Percentiles rank a stretch among this genome's conserved stretches.
Evolutionary conservation across 768 basidiomycete species (phyloP).

Genomic region (Sutorius australiensis): DNA sequence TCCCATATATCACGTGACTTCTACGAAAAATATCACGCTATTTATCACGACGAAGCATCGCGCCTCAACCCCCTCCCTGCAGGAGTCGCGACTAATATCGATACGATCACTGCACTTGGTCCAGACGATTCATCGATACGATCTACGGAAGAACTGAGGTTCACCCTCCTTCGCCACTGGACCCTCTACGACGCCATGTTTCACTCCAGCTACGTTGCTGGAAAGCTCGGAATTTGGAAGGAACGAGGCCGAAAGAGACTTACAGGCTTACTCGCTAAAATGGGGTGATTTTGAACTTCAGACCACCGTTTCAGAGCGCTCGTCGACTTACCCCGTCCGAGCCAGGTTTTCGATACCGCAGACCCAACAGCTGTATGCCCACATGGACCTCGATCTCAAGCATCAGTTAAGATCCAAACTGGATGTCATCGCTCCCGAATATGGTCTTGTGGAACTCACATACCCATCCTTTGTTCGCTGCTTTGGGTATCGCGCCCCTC

Average conservation of each 20-base stretch:
- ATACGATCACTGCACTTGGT: conserved; percentile 49
- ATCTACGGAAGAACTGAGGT: conserved; percentile 84
- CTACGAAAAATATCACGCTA: conserved; percentile 77
- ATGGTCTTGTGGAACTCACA: conserved; percentile 87
- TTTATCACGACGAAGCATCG: conserved; percentile 89
- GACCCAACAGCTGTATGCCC: conserved; percentile 88
- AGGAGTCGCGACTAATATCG: conserved; percentile 33
- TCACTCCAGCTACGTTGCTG: conserved; percentile 94
- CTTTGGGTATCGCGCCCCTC: conserved; percentile 84
- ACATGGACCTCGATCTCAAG: conserved; percentile 97
- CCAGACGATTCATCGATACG: conserved; percentile 86
- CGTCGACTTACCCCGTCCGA: conserved; percentile 12
- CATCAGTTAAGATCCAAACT: conserved; percentile 74
- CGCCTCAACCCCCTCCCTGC: conserved; percentile 74
- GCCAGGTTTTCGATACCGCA: conserved; percentile 87
- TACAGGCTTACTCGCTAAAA: conserved; percentile 92
- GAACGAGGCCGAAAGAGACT: conserved; percentile 87
- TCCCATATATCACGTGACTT: conserved; percentile 81
- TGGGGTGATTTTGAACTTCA: conserved; percentile 66
- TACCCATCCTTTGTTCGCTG: conserved; percentile 93
- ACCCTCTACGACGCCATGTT: conserved; percentile 97
- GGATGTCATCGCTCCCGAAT: conserved; percentile 87
- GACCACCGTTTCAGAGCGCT: background rate
- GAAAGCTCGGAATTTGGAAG: conserved; percentile 94
- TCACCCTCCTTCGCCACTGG: conserved; percentile 96